Conservation (phyloP, 2,329 filamentous ascomycete genomes). For the Hyphodiscus sp. region DNA sequence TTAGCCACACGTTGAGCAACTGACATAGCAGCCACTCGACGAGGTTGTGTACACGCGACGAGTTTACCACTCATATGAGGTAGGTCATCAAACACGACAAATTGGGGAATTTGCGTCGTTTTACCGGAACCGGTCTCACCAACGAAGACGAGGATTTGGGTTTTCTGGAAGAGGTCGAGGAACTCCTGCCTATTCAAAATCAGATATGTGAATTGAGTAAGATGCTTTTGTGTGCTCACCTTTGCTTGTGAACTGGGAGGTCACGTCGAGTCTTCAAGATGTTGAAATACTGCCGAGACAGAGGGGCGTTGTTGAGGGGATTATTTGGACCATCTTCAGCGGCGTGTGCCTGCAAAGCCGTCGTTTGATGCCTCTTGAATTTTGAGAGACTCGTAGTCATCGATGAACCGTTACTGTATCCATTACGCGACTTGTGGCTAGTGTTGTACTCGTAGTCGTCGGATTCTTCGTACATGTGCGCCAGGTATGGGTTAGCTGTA, state of each 20-base stretch:
- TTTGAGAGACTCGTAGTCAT: slow-evolving; percentile 49
- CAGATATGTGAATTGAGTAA: slow-evolving; percentile 8
- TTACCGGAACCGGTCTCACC: slow-evolving; percentile 99
- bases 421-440: slow-evolving; percentile 34
- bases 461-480: slow-evolving; percentile 67
- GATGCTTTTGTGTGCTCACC: slow-evolving; percentile 40
- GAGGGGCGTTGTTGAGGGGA: slow-evolving; percentile 72
- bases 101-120: slow-evolving; percentile 98
- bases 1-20: slow-evolving; percentile 96
- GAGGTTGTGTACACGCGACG: slow-evolving; percentile 94
- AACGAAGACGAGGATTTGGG: slow-evolving; percentile 95
- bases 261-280: slow-evolving; percentile 80
- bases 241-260: slow-evolving; percentile 86
- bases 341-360: slow-evolving; percentile 62
- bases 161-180: slow-evolving; percentile 83
- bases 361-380: slow-evolving; percentile 75
- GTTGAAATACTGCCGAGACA: slow-evolving; percentile 80
- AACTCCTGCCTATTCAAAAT: slow-evolving; percentile 68
- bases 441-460: slow-evolving; percentile 19
- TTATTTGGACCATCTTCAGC: slow-evolving; percentile 79
- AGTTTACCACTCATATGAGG: slow-evolving; percentile 82
- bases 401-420: slow-evolving; percentile 29
- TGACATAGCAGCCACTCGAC: slow-evolving; percentile 97
- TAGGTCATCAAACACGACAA: slow-evolving; percentile 93
- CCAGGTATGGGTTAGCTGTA: slow-evolving; percentile 77